A percentile compares a stretch with the other conserved stretches of the same genome.
phyloP scores from a whole-genome alignment of 805 yeast species.

The Candida pseudofarinosa region DNA sequence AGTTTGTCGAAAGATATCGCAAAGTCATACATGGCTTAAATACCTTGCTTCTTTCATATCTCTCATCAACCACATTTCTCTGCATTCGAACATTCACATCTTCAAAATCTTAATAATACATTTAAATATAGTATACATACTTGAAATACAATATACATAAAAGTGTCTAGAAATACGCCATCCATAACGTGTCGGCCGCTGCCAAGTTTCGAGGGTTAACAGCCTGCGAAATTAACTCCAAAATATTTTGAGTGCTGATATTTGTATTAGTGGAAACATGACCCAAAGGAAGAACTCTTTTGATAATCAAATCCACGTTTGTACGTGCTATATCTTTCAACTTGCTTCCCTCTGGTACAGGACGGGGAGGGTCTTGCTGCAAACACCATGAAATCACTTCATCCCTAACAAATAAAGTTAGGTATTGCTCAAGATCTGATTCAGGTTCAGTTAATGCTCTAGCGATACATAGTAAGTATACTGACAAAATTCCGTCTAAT shows the following conservation, averaged over 20 bases:
- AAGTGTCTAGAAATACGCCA: conserved; percentile 75
- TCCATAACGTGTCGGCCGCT: conserved; percentile 86
- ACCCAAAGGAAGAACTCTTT: conserved; percentile 71
- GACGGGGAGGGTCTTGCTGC: conserved; percentile 67
- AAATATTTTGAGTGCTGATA: conserved; percentile 81
- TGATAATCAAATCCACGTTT: conserved; percentile 80
- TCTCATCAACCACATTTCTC: no score
- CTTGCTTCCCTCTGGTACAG: conserved; percentile 79
- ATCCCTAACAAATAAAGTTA: conserved; percentile 93
- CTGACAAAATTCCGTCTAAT: conserved; percentile 85
- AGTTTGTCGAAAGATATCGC: conserved; percentile 1
- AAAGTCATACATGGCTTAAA: conserved; percentile 5
- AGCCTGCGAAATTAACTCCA: conserved; percentile 89
- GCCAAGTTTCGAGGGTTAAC: conserved; percentile 94
- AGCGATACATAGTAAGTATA: conserved; percentile 79
- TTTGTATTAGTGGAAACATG: conserved; percentile 59
- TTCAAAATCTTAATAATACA: neutral
- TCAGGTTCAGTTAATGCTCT: conserved; percentile 88
- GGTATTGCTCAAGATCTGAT: conserved; percentile 83
- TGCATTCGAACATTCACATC: no score
- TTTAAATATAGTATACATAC: conserved; percentile 1
- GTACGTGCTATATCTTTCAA: conserved; percentile 80
- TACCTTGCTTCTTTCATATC: neutral
- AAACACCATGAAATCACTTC: conserved; percentile 94
- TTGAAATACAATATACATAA: neutral